phyloP scores from a whole-genome alignment of 2,329 filamentous ascomycete species.

The Stromatinia cepivora region DNA sequence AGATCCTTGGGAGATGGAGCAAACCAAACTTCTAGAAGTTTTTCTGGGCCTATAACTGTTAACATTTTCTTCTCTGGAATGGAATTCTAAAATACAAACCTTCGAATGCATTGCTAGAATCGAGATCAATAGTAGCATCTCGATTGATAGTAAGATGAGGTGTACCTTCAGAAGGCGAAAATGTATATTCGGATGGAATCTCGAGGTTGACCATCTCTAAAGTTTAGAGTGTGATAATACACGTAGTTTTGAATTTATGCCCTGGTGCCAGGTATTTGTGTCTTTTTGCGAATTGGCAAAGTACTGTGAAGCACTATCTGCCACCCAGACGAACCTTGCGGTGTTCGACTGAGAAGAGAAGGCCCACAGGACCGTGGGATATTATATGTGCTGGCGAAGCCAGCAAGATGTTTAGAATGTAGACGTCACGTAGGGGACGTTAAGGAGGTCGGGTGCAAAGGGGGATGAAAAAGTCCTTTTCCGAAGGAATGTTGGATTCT shows the following conservation, averaged over 20 bases:
- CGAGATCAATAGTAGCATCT: conserved; percentile 86
- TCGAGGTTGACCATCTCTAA: conserved; percentile 80
- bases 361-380: conserved; percentile 77
- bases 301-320: conserved; percentile 93
- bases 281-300: conserved; percentile 31
- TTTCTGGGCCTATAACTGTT: conserved; percentile 72
- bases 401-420: conserved; percentile 60
- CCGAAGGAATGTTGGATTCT: conserved; percentile 83
- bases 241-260: conserved; percentile 14
- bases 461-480: conserved; percentile 77
- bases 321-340: conserved; percentile 95
- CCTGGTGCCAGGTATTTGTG: background rate
- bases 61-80: conserved; percentile 30
- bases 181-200: conserved; percentile 77
- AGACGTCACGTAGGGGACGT: conserved; percentile 72
- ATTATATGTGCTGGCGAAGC: conserved; percentile 67
- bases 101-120: conserved; percentile 96
- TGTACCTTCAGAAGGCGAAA: conserved; percentile 78
- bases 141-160: conserved; percentile 96
- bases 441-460: conserved; percentile 89
- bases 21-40: conserved; percentile 98
- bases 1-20: conserved; percentile 74
- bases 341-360: conserved; percentile 94
- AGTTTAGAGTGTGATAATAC: conserved; percentile 31
- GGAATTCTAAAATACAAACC: conserved; percentile 52